These are phyloP conservation scores for Pyrenopolyporus hunteri DNA, from an alignment of 495 filamentous ascomycete genomes.

Conservation along the genomic window DNA sequence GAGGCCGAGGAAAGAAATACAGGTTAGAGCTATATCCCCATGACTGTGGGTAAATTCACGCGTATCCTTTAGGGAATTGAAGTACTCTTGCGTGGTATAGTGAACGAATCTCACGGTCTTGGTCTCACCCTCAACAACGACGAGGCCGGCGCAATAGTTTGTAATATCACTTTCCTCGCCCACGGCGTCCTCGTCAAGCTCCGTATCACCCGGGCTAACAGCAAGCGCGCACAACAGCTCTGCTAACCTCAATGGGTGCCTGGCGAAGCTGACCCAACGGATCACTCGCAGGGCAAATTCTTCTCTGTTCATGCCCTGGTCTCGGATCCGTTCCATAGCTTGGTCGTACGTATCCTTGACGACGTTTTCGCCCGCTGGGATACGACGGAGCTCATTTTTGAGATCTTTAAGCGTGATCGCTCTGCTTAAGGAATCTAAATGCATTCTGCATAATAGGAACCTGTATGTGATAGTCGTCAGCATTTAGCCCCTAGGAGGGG, in stretches of 20 bases:
- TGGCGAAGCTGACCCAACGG: constrained; percentile 42
- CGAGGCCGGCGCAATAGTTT: constrained; percentile 45
- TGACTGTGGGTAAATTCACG: constrained; percentile 38
- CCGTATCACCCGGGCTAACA: constrained; percentile 21
- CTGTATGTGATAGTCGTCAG: constrained; percentile 27
- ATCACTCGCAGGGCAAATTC: constrained; percentile 40
- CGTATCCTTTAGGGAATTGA: constrained; percentile 37
- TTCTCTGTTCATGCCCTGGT: constrained; percentile 36
- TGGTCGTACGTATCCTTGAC: constrained; percentile 46
- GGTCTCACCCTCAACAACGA: constrained; percentile 44
- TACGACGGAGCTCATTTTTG: constrained; percentile 32
- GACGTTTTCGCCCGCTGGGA: constrained; percentile 34
- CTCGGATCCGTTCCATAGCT: constrained; percentile 49
- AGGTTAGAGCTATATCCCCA: constrained; percentile 37
- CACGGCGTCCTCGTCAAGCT: constrained; percentile 41
- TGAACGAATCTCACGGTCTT: constrained; percentile 42
- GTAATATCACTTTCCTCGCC: constrained; percentile 35
- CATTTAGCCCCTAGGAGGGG: neutral
- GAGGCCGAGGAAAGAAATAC: constrained; percentile 42
- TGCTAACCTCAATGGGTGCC: constrained; percentile 31
- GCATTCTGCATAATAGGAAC: constrained; percentile 52
- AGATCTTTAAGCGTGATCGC: constrained; percentile 44
- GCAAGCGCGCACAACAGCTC: constrained; percentile 50
- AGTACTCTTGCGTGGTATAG: constrained; percentile 46
- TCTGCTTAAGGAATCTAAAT: constrained; percentile 46